Percentiles rank a stretch among this genome's conserved stretches.
These are phyloP conservation scores for Amesomyces nigricolor DNA, from an alignment of 2,329 filamentous ascomycete species.

Conservation along the genomic window DNA sequence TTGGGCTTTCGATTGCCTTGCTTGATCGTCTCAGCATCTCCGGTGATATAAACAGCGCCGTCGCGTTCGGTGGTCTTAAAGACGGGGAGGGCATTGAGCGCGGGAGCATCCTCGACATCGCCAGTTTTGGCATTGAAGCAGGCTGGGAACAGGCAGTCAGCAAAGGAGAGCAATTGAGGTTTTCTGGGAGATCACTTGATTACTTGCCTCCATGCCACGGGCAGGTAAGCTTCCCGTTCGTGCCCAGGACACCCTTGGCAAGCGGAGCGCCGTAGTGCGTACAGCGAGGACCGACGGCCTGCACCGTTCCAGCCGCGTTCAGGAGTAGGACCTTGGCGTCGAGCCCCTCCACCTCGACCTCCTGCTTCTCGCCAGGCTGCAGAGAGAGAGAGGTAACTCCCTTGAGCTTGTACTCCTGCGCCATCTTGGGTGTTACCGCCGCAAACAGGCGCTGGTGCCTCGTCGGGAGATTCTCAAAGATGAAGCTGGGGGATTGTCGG, in stretches of 20 bases:
- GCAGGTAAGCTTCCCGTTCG: constrained; percentile 79
- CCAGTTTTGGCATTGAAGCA: constrained; percentile 88
- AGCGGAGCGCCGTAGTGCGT: constrained; percentile 90
- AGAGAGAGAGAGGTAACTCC: constrained; percentile 68
- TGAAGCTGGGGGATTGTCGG: not conserved
- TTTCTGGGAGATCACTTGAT: not conserved
- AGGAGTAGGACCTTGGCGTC: constrained; percentile 83
- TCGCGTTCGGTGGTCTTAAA: constrained; percentile 79
- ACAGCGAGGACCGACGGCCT: constrained; percentile 79
- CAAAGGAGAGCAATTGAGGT: not conserved
- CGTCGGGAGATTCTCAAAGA: constrained; percentile 10
- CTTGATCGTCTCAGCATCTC: constrained; percentile 74
- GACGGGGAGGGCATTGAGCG: constrained; percentile 74
- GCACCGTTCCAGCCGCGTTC: constrained; percentile 68
- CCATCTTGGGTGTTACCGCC: constrained; percentile 38
- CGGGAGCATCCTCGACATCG: constrained; percentile 92
- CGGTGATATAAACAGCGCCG: constrained; percentile 77
- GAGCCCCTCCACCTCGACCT: constrained; percentile 86
- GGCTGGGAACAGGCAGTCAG: constrained; percentile 45
- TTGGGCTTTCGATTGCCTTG: constrained; percentile 66
- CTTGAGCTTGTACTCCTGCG: constrained; percentile 65
- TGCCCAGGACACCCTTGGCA: constrained; percentile 76
- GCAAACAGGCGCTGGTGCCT: not conserved
- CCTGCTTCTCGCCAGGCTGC: constrained; percentile 74
- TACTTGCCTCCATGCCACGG: constrained; percentile 85